Evolutionary conservation across 1,284 basidiomycete species (phyloP).

Genomic region (Nidula niveotomentosa): DNA sequence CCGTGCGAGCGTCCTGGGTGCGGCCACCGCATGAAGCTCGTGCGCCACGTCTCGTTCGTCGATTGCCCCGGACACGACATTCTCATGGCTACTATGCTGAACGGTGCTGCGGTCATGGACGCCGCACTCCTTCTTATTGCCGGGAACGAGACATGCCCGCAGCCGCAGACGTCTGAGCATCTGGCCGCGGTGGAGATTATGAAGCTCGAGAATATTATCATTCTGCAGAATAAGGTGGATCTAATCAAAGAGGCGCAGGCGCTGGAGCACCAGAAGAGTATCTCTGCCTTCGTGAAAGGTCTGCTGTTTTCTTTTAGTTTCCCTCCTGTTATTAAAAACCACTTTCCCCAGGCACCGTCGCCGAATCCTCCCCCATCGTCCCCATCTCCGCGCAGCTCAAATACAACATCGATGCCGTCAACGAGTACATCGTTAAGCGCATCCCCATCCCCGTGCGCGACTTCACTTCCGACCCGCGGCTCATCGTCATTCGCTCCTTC

Average conservation of each 20-base stretch:
- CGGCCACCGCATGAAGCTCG: conserved; percentile 85
- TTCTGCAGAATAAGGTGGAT: conserved; percentile 97
- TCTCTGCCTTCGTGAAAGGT: conserved; percentile 92
- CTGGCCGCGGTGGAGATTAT: conserved; percentile 99
- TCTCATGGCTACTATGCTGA: conserved; percentile 99
- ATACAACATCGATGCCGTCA: conserved; percentile 99
- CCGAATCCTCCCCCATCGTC: conserved; percentile 95
- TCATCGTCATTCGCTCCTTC: conserved; percentile 99
- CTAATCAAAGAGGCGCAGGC: conserved; percentile 92
- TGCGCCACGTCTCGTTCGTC: conserved; percentile 96
- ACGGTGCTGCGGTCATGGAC: conserved; percentile 99
- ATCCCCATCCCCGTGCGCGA: conserved; percentile 95
- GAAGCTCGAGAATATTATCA: conserved; percentile 98
- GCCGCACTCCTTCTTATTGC: conserved; percentile 94
- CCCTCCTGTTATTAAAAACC: not conserved
- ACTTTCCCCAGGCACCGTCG: conserved; percentile 78
- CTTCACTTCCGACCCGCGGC: conserved; percentile 87
- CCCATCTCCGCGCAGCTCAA: conserved; percentile 98
- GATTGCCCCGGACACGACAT: conserved; percentile 95
- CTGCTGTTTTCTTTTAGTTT: conserved; percentile 6
- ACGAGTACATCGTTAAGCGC: conserved; percentile 97
- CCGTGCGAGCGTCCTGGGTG: conserved; percentile 94
- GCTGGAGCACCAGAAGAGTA: conserved; percentile 92
- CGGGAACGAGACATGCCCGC: conserved; percentile 98
- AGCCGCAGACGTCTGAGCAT: conserved; percentile 99